These are phyloP conservation scores for Shiraia bambusicola DNA, from an alignment of 2,329 filamentous ascomycete species.

Conservation along the genomic window DNA sequence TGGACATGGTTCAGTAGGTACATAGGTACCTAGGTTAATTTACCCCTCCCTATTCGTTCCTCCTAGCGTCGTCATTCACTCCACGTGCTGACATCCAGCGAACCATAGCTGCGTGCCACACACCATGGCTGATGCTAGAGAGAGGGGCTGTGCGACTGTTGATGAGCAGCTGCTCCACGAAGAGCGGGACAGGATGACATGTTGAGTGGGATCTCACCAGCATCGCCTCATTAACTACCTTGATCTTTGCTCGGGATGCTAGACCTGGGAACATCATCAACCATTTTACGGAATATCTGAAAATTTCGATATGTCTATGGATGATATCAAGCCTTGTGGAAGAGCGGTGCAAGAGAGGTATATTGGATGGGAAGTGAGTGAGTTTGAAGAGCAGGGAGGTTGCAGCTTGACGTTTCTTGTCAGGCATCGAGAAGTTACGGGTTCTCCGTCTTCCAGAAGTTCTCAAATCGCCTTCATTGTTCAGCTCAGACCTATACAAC, in stretches of 20 bases:
- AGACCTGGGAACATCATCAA: no score
- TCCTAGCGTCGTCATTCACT: conserved; percentile 6
- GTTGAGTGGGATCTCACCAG: background rate
- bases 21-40: conserved; percentile 5
- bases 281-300: no score
- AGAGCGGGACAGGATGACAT: conserved; percentile 11
- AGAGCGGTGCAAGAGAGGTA: conserved; percentile 5
- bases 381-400: conserved; percentile 12
- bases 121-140: conserved; percentile 9
- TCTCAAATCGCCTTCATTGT: conserved; percentile 15
- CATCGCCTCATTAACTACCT: background rate
- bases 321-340: no score
- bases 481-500: conserved; percentile 30
- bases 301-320: no score
- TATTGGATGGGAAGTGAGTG: conserved; percentile 4
- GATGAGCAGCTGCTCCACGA: background rate
- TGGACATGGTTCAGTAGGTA: background rate
- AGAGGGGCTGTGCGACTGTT: background rate
- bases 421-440: background rate
- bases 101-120: conserved; percentile 17
- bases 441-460: background rate
- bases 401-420: conserved; percentile 16
- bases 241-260: no score
- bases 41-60: conserved; percentile 13
- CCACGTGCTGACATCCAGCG: conserved; percentile 17